Evolutionary conservation across 345 rosid species (phyloP), one percentile per base, ranked within the genome.

Genomic region (Populus pruinosa): DNA sequence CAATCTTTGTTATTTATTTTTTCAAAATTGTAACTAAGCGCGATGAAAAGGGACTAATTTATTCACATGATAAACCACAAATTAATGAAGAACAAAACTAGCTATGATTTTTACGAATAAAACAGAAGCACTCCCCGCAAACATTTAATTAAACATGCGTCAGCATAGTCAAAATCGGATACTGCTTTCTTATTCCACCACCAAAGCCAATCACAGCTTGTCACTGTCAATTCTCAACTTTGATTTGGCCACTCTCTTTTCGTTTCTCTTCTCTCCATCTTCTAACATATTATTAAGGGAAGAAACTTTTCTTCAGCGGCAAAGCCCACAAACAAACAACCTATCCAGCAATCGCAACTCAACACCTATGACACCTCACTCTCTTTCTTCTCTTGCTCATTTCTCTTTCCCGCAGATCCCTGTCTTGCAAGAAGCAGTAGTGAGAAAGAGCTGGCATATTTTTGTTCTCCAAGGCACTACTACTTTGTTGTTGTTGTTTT

Each of bases 331-430:
- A 83, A 63, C 83, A 56, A 83, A 63, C 82, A 56, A 66, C 77
- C 53, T 49, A 29, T 69, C 84, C 64, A 72, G 91, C 96, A 93
- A 91, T 91, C 92, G 87, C 88, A 89, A 85, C 91, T 81, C 89
- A 83, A 87, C 91, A 92, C 44, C 85, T 73, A 87, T 87, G 89
- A 86, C 89, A 86, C 89, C 78, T 67, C 77, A 77, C 77, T 53
- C 74, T 63, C 31, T 43, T 16, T 29, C 49, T 74, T 38, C 49
- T 49, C 20, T 10, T 21, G n/a, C 5, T 44, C 72, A 41, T 72
- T n/a, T 47, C 73, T 77, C 59, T 70, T 56, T 71, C 72, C 74
- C 70, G 72, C 66, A 73, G 79, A 78, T 72, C 77, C 41, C 55
- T 27, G 64, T 29, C 39, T 56, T 33, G 36, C 16, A 50, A 11